These are phyloP conservation scores for Aphanomyces cochlioides DNA, from an alignment of 352 stramenopile genomes.

Conservation along the genomic window DNA sequence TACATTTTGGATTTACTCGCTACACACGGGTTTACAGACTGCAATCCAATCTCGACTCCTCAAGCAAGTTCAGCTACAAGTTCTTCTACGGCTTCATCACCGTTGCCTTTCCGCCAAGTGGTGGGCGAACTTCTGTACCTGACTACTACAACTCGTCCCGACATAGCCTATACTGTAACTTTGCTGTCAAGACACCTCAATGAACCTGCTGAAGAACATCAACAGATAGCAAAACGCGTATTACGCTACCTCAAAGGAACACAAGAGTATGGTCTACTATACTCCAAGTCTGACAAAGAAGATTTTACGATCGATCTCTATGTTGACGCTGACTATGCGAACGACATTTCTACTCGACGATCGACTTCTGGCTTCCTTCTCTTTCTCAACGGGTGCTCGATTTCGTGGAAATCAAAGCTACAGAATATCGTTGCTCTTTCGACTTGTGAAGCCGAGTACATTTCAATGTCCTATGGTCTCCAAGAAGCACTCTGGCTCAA, in stretches of 20 bases:
- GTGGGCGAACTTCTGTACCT: conserved; percentile 23
- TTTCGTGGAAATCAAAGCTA: not conserved
- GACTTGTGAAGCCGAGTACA: conserved; percentile 1
- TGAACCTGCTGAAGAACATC: not conserved
- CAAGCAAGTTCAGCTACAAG: not conserved
- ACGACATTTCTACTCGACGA: conserved; percentile 4
- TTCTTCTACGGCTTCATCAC: not conserved
- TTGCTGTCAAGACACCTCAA: not conserved
- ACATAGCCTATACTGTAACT: conserved; percentile 6
- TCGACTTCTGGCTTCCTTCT: conserved; percentile 12
- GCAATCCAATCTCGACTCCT: conserved; percentile 7
- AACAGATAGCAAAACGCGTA: too few species aligned
- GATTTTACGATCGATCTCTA: conserved; percentile 8
- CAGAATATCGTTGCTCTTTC: conserved; percentile 3
- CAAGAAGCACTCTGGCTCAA: conserved; percentile 7
- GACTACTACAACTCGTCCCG: not conserved
- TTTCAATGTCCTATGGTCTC: conserved; percentile 1
- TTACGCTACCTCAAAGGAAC: too few species aligned
- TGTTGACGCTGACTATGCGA: conserved; percentile 17
- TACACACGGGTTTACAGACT: not conserved
- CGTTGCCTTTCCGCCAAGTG: conserved; percentile 16
- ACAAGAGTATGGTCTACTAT: too few species aligned
- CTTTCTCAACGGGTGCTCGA: not conserved
- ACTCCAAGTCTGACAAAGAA: too few species aligned
- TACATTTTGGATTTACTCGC: conserved; percentile 2